Evolutionary conservation across 2,329 filamentous ascomycete species (phyloP).

Genomic region (Ophiostoma perfectum): DNA sequence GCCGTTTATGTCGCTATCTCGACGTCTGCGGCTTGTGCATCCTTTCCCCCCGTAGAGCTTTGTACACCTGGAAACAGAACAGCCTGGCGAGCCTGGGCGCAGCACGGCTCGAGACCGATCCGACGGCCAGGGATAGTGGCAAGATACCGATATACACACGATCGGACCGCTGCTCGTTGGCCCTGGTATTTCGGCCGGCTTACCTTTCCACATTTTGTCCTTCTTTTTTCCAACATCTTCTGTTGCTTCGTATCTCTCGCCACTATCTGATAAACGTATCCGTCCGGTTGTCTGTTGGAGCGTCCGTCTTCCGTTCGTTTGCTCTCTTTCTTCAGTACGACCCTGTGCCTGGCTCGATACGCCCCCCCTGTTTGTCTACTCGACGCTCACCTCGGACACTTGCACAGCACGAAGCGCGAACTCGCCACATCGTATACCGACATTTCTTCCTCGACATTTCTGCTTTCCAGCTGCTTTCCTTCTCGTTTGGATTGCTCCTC

Average conservation of each 20-base stretch:
- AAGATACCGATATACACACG: not conserved
- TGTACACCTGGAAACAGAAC: not conserved
- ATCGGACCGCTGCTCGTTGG: not conserved
- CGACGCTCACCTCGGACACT: not conserved
- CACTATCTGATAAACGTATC: not conserved
- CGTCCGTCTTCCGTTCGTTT: not conserved
- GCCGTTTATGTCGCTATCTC: not conserved
- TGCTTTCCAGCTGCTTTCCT: not conserved
- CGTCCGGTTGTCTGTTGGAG: not conserved
- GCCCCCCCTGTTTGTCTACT: not conserved
- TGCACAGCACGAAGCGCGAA: constrained; percentile 7
- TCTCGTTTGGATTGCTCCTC: not conserved
- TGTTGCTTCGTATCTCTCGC: not conserved
- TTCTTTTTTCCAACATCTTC: not conserved
- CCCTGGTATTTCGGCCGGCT: not conserved
- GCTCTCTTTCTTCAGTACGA: not conserved
- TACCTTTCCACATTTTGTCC: constrained; percentile 3
- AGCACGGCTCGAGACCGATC: not conserved
- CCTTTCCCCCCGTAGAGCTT: not conserved
- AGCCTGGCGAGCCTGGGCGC: not conserved
- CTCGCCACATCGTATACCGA: not conserved
- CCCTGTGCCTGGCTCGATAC: not conserved
- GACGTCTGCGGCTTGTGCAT: not conserved
- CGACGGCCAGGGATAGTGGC: not conserved
- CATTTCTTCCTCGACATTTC: not conserved